Evolutionary conservation across 2,329 filamentous ascomycete genomes (phyloP), one percentile per base, ranked within the genome.

Genomic region (Botrytis pseudocinerea): DNA sequence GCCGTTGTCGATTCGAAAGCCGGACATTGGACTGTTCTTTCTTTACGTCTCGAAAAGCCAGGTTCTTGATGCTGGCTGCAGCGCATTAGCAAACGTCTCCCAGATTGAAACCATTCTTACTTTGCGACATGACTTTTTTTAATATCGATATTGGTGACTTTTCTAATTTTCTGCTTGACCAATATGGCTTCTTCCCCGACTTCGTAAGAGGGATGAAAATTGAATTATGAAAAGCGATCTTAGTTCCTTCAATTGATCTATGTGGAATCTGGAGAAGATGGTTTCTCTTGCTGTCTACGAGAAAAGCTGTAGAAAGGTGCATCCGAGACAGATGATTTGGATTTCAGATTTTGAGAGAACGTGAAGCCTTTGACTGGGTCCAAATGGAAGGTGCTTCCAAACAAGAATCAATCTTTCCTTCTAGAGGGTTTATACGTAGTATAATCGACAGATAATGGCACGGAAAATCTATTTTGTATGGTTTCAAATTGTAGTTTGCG

Each of bases 71-170:
- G 10, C 38, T 42, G 16, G 18, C 65, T 69, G 48, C n/a, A n/a
- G 38, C 35, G 18, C 65, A 42, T 69, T 69, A 69, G 65, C 10
- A 42, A 69, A 57, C 2, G 22, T 25, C 48, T 32, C 12, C 8
- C 10, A 25, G 28, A 25, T 40, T 12, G n/a, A 20, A 44, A 22
- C 1, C 4, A 28, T 22, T 57, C 35, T 69, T 57, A 69, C 65
- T 25, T 57, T 44, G 38, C 2, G 48, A 25, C 10, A 69, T 69
- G 14, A 42, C n/a, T 42, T 16, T 6, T 5, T 0, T 32, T 7
- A 1, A 12, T 48, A 57, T 38, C 12, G 10, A 22, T 20, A 42
- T 57, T 0, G 2, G 9, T 1, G 2, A 0, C 2, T 20, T n/a
- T 22, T 25, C 20, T 1, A 3, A 6, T 9, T 25, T 1, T 25